Evolutionary conservation across 257 asterid species (phyloP), one percentile per base, ranked within the genome.

Genomic region (Catharanthus roseus): DNA sequence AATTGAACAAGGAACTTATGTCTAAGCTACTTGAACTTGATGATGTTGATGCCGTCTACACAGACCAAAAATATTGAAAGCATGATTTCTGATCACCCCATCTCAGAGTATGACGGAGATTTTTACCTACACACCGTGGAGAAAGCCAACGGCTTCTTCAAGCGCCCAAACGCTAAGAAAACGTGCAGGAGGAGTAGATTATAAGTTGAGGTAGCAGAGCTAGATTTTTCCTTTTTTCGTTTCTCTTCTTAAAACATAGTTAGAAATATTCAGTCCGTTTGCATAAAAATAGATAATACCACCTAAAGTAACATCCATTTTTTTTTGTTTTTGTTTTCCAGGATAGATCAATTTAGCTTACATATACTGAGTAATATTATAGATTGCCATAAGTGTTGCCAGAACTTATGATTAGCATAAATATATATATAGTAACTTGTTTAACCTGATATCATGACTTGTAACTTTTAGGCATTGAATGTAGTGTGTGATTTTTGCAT

Each of bases 21-120:
- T 72, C 96, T 58, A 87, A 90, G 82, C 82, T 93, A 76, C 95
- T 93, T 24, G 95, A 93, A 80, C 93, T 93, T 39, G 98, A 93
- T 57, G 98, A 93, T 66, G 95, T 93, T 67, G 97, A 89, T 79
- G 92, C 98, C 50, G 97, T 93, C 15, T 89, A 89, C 76, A 89
- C 95, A 4, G 97, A 93, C 68, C 96, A 90, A 77, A 90, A 82
- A 83, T 85, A 18, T 29, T 74, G 67, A 77, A 61, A 41, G 69
- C 2, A 4, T 53, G 42, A 24, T 8, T 65, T 47, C 38, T 10
- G 36, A 19, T 31, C 38, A 64, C 0, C 42, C 6, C 34, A 41
- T 53, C 61, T 44, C 51, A 68, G n/a, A 42, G 9, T 1, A 3
- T 6, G 1, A 56, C 13, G 41, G 64, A 54, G 38, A 31, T 56